Percentiles rank a stretch among this genome's conserved stretches.
These are phyloP conservation scores for Crassisporium funariophilum DNA, from an alignment of 768 basidiomycete genomes.

Conservation along the genomic window DNA sequence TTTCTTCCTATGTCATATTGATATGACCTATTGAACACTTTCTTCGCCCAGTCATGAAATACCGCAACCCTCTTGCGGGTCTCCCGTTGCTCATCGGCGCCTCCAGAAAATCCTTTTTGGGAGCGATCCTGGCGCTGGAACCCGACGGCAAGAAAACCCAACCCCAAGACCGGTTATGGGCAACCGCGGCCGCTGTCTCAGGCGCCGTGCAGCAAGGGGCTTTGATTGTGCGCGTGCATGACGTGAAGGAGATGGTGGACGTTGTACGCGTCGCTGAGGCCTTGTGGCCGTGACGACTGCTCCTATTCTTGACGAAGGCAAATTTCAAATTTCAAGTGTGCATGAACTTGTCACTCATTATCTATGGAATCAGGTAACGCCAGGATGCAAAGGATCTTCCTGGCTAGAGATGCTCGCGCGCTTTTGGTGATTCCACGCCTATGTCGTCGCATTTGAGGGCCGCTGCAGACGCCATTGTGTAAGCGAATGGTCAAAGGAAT, in stretches of 20 bases:
- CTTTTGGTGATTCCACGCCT: no score
- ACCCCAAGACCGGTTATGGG: slow-evolving; percentile 73
- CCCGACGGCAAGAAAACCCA: slow-evolving; percentile 54
- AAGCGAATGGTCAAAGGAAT: no score
- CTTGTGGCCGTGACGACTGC: slow-evolving; percentile 42
- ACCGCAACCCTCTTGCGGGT: slow-evolving; percentile 53
- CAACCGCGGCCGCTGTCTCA: slow-evolving; percentile 76
- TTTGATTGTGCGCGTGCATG: slow-evolving; percentile 80
- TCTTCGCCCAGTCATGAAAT: background rate
- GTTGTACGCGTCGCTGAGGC: slow-evolving; percentile 67
- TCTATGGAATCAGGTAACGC: no score
- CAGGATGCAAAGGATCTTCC: no score
- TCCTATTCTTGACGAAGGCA: no score
- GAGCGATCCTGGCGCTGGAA: slow-evolving; percentile 54
- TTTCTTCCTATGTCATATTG: background rate
- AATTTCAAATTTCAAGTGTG: no score
- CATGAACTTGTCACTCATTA: no score
- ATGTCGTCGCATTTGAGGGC: no score
- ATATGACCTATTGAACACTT: background rate
- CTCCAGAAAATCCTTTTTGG: slow-evolving; percentile 86
- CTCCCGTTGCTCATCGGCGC: slow-evolving; percentile 74
- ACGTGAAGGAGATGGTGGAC: slow-evolving; percentile 72
- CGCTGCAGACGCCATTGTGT: no score
- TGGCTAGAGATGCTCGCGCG: no score
- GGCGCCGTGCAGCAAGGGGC: slow-evolving; percentile 77